Evolutionary conservation across 345 rosid species (phyloP), one percentile per base, ranked within the genome.

Genomic region (Cardamine chenopodiifolia): DNA sequence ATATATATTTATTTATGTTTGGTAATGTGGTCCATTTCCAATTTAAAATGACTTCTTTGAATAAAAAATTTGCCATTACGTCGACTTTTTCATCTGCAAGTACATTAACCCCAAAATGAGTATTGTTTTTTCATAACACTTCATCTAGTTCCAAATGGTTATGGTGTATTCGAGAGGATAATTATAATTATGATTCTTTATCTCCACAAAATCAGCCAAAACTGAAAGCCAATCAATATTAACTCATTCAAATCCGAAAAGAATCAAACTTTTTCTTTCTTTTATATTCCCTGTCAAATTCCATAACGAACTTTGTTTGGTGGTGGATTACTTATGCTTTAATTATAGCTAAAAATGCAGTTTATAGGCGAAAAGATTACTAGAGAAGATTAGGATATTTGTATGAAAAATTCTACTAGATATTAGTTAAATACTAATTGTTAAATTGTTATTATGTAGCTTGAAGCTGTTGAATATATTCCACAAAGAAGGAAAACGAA

Each of bases 391-490:
- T 62, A 47, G 26, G 25, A 56, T 57, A 76, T 3, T 31, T 35
- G 44, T 13, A 59, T 48, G 78, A 23, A 55, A 72, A 45, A 4
- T 28, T 44, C 23, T 50, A 61, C 15, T 6, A 28, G 3, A 75
- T 52, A 75, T 19, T 52, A n/a, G 42, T 62, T 39, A 17, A 66
- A 62, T 29, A 60, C 17, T 60, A 52, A 5, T 40, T 50, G 29
- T 53, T 58, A 58, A 45, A 45, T 45, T 45, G 20, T 45, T 50
- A 17, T 52, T 61, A 28, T 59, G 52, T 55, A 76, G 53, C 26
- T 63, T 34, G 60, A 35, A 76, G 80, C 31, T 76, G 80, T 63
- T 76, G 80, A 64, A 76, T 70, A 70, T 63, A 76, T 76, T 76
- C 80, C 54, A 47, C 45, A 40, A 47, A 55, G 54, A 48, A 54